These are phyloP conservation scores for Septoria linicola DNA, from an alignment of 2,329 filamentous ascomycete genomes.

Conservation along the genomic window DNA sequence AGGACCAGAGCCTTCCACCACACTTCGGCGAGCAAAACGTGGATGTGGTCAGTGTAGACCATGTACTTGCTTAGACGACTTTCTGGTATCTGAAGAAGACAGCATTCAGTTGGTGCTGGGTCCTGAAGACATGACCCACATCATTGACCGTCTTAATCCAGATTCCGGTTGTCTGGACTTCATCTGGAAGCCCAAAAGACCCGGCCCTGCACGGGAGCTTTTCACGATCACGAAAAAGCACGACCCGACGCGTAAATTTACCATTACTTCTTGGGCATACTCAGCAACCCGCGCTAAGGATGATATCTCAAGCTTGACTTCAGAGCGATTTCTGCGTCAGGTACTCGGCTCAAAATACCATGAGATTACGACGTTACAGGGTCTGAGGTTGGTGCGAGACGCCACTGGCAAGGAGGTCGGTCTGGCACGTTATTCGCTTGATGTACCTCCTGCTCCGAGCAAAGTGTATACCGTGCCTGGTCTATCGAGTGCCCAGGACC, in stretches of 20 bases:
- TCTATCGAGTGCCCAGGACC: too few species aligned
- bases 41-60: background rate
- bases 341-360: background rate
- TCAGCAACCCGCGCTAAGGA: background rate
- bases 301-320: background rate
- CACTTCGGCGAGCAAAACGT: background rate
- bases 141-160: background rate
- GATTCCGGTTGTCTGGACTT: too few species aligned
- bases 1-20: background rate
- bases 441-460: too few species aligned
- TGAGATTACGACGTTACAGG: background rate
- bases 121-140: background rate
- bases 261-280: too few species aligned
- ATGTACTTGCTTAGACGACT: background rate
- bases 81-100: background rate
- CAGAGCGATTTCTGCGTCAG: background rate
- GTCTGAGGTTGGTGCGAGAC: background rate
- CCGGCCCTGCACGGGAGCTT: too few species aligned
- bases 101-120: background rate
- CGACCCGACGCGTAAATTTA: too few species aligned
- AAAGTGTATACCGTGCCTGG: too few species aligned
- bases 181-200: too few species aligned
- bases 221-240: too few species aligned
- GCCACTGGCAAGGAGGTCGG: background rate
- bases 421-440: background rate